phyloP scores from a whole-genome alignment of 2,329 filamentous ascomycete genomes.

The Verticillium zaregamsianum region DNA sequence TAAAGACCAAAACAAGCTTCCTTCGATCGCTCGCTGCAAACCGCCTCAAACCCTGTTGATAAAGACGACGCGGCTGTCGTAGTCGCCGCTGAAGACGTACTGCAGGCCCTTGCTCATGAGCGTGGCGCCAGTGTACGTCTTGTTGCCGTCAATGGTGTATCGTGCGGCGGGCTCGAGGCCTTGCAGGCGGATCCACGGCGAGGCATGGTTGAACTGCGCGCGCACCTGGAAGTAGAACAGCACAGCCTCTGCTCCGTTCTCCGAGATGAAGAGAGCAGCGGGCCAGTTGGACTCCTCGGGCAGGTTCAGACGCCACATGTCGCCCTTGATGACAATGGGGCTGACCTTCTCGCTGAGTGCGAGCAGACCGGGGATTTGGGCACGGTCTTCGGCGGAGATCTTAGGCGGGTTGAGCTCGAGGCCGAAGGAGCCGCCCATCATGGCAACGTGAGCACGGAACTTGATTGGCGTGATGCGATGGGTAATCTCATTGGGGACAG shows the following conservation, averaged over 20 bases:
- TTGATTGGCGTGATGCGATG: slow-evolving; percentile 49
- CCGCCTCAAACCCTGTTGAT: slow-evolving; percentile 39
- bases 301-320: slow-evolving; percentile 55
- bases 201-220: slow-evolving; percentile 46
- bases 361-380: slow-evolving; percentile 50
- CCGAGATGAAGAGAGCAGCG: slow-evolving; percentile 53
- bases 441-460: slow-evolving; percentile 62
- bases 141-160: slow-evolving; percentile 47
- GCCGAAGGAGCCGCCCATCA: slow-evolving; percentile 66
- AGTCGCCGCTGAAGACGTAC: slow-evolving; percentile 46
- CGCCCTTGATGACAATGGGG: slow-evolving; percentile 53
- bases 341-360: slow-evolving; percentile 51
- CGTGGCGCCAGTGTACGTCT: slow-evolving; percentile 51
- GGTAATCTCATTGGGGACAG: slow-evolving; percentile 55
- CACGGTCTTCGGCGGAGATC: slow-evolving; percentile 46
- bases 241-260: slow-evolving; percentile 43
- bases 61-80: slow-evolving; percentile 53
- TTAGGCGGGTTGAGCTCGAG: slow-evolving; percentile 57
- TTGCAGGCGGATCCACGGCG: slow-evolving; percentile 49
- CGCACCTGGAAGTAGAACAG: slow-evolving; percentile 59
- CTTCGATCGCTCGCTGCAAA: background rate
- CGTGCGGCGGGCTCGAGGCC: slow-evolving; percentile 50
- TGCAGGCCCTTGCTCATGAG: slow-evolving; percentile 61
- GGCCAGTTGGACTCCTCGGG: slow-evolving; percentile 60
- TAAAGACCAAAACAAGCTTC: background rate